A percentile compares a stretch with the other conserved stretches of the same genome.
These are phyloP conservation scores for Phylloporus sp. DNA, from an alignment of 768 basidiomycete species.

Conservation along the genomic window DNA sequence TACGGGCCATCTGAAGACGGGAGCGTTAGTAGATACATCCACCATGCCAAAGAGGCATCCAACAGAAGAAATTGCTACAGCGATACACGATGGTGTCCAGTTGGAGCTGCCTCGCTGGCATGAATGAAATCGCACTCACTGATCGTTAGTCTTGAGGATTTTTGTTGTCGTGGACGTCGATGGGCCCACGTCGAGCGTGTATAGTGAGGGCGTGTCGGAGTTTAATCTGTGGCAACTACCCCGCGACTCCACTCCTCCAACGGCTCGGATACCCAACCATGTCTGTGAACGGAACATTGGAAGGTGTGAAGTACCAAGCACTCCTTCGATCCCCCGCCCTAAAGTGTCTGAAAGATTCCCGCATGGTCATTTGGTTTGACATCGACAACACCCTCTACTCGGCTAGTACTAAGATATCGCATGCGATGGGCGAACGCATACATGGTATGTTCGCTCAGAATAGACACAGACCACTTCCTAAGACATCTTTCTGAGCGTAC, in stretches of 20 bases:
- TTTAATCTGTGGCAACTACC: conserved; percentile 22
- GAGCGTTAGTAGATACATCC: conserved; percentile 33
- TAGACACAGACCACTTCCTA: not conserved
- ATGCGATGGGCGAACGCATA: conserved; percentile 75
- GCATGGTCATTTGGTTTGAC: conserved; percentile 70
- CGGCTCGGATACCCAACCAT: conserved; percentile 25
- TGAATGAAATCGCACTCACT: conserved; percentile 34
- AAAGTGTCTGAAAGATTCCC: conserved; percentile 40
- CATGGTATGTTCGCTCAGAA: conserved; percentile 45
- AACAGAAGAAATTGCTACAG: conserved; percentile 16
- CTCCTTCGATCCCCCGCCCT: not conserved
- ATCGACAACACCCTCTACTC: conserved; percentile 90
- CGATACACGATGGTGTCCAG: not conserved
- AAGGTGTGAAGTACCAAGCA: conserved; percentile 18
- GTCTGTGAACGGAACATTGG: conserved; percentile 16
- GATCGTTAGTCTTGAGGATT: conserved; percentile 41
- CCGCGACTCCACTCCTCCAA: conserved; percentile 6
- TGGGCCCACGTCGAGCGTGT: conserved; percentile 16
- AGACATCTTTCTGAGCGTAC: conserved; percentile 46
- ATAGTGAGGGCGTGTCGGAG: conserved; percentile 19
- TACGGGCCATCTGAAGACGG: conserved; percentile 72
- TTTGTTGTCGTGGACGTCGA: conserved; percentile 30
- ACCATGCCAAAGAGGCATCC: conserved; percentile 30
- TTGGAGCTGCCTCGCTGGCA: conserved; percentile 1
- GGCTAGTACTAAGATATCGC: conserved; percentile 64